A percentile compares a stretch with the other conserved stretches of the same genome.
Conservation (phyloP, 1,139 yeast genomes). For the Hansenula sp. region DNA sequence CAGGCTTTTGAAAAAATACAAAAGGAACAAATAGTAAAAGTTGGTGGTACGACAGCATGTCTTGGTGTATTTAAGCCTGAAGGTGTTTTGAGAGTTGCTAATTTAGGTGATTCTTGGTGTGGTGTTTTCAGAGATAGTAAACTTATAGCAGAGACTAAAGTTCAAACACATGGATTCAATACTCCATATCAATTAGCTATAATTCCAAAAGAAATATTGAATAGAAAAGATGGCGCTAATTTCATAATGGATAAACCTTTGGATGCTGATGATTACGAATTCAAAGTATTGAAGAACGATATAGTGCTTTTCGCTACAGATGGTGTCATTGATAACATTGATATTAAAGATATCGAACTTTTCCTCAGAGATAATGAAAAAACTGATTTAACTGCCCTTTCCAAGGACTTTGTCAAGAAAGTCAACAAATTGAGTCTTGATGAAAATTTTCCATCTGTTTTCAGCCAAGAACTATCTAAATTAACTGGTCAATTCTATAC, state of each 20-base stretch:
- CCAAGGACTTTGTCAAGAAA: slow-evolving; percentile 57
- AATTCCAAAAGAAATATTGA: slow-evolving; percentile 60
- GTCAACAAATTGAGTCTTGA: slow-evolving; percentile 73
- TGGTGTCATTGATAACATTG: slow-evolving; percentile 87
- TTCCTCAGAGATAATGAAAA: slow-evolving; percentile 48
- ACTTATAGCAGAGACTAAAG: slow-evolving; percentile 61
- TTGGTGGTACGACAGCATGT: slow-evolving; percentile 96
- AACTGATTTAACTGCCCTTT: slow-evolving; percentile 35
- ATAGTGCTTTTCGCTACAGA: slow-evolving; percentile 85
- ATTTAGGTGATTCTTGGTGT: slow-evolving; percentile 94
- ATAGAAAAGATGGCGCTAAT: slow-evolving; percentile 51
- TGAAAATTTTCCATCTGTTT: slow-evolving; percentile 74
- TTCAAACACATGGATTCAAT: slow-evolving; percentile 85
- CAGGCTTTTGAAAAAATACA: slow-evolving; percentile 52
- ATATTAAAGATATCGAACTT: slow-evolving; percentile 65
- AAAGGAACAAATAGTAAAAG: slow-evolving; percentile 58
- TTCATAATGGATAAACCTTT: slow-evolving; percentile 49
- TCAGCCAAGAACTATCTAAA: slow-evolving; percentile 73
- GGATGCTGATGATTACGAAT: slow-evolving; percentile 39
- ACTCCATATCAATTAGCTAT: slow-evolving; percentile 90
- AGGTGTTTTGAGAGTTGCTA: slow-evolving; percentile 60
- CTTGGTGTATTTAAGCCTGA: slow-evolving; percentile 65
- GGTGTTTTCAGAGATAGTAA: slow-evolving; percentile 71
- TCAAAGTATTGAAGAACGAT: slow-evolving; percentile 59
- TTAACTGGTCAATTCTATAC: slow-evolving; percentile 66